These are phyloP conservation scores for Oryza officinalis DNA, from an alignment of 176 grass and related monocot genomes.

Conservation along the genomic window DNA sequence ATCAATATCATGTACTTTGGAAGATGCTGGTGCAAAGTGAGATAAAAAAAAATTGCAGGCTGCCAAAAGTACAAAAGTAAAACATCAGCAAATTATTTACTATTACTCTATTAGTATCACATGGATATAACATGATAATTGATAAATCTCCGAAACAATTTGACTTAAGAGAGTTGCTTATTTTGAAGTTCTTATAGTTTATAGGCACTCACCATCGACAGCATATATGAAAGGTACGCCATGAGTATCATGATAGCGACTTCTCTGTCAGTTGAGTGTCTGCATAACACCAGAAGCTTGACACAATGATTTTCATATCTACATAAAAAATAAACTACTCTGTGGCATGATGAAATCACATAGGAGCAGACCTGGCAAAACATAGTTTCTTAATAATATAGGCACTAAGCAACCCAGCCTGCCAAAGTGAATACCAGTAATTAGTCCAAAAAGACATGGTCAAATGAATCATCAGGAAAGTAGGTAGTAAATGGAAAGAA, in stretches of 20 bases:
- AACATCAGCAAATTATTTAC: conserved; percentile 12
- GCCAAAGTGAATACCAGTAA: conserved; percentile 38
- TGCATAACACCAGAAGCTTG: conserved; percentile 40
- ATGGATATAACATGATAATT: conserved; percentile 16
- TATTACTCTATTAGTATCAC: not conserved
- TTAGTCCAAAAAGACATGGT: conserved; percentile 30
- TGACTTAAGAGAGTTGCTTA: not conserved
- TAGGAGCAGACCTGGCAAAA: conserved; percentile 80
- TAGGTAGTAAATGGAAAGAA: conserved; percentile 11
- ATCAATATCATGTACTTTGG: conserved; percentile 5
- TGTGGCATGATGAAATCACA: not conserved
- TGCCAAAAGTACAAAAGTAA: not conserved
- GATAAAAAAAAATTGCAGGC: not conserved
- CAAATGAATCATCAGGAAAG: conserved; percentile 22
- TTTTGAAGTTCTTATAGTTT: conserved; percentile 3
- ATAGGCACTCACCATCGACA: conserved; percentile 70
- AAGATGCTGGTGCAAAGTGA: conserved; percentile 12
- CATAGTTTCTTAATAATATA: conserved; percentile 84
- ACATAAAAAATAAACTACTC: conserved; percentile 13
- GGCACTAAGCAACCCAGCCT: conserved; percentile 91
- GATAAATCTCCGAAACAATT: not conserved
- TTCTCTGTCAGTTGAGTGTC: conserved; percentile 96
- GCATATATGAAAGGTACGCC: conserved; percentile 96
- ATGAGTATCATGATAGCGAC: conserved; percentile 97
- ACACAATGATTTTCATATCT: conserved; percentile 12